phyloP scores from a whole-genome alignment of 345 rosid genomes.

The Firmiana major region DNA sequence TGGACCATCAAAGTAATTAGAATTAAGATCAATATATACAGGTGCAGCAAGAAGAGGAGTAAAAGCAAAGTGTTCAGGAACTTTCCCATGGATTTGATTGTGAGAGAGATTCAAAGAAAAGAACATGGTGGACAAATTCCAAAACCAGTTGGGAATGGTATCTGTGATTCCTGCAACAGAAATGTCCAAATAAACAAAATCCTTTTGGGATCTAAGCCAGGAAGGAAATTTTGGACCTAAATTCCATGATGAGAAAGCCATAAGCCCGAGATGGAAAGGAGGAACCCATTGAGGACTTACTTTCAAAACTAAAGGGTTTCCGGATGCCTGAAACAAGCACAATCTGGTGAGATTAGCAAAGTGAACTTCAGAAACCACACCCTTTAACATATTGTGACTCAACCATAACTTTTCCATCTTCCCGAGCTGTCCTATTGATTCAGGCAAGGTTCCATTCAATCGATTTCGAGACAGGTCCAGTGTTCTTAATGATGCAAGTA shows the following conservation, averaged over 20 bases:
- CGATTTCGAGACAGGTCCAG: conserved; percentile 15
- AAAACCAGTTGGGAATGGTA: conserved; percentile 24
- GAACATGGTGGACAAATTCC: conserved; percentile 4
- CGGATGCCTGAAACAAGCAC: not conserved
- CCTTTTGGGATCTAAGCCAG: conserved; percentile 21
- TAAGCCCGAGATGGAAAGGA: not conserved
- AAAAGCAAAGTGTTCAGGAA: not conserved
- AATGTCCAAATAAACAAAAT: conserved; percentile 14
- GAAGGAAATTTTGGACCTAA: conserved; percentile 26
- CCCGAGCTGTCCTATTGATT: conserved; percentile 7
- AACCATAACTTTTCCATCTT: conserved; percentile 1
- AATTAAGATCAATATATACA: conserved; percentile 8
- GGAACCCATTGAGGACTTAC: conserved; percentile 18
- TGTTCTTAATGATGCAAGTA: conserved; percentile 2
- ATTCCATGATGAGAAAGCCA: conserved; percentile 17
- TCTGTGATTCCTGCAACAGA: conserved; percentile 18
- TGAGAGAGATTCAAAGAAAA: conserved; percentile 9
- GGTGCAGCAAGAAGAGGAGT: not conserved
- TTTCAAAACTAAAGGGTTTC: not conserved
- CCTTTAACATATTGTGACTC: conserved; percentile 14
- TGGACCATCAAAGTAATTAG: conserved; percentile 17
- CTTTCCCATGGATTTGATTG: conserved; percentile 19
- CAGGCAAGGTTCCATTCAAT: conserved; percentile 19
- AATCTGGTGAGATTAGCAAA: conserved; percentile 24
- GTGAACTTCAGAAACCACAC: conserved; percentile 23